A percentile compares a stretch with the other conserved stretches of the same genome.
These are phyloP conservation scores for Zhuliangozyma blackwelliae DNA, from an alignment of 1,139 yeast species.

Conservation along the genomic window DNA sequence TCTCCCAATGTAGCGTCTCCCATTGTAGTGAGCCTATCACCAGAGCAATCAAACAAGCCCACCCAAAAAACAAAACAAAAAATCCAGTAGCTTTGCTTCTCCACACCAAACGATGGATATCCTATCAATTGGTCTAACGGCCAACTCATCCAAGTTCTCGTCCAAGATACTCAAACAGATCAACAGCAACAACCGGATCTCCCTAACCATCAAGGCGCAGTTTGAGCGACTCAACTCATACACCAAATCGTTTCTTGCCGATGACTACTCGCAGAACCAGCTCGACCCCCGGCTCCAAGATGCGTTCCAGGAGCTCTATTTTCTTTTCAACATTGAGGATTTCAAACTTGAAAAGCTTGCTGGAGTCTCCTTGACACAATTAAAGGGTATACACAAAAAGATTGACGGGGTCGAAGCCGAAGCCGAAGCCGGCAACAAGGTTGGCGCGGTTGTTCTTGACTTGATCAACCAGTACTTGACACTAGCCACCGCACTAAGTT, in stretches of 20 bases:
- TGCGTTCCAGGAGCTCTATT: constrained; percentile 22
- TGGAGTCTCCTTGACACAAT: constrained; percentile 11
- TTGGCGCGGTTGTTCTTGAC: constrained; percentile 8
- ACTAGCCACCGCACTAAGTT: constrained; percentile 22
- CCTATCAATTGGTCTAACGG: constrained; percentile 11
- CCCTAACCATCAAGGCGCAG: constrained; percentile 8
- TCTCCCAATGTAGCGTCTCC: too few relatives aligned
- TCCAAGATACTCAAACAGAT: constrained; percentile 9
- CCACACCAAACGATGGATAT: constrained; percentile 12
- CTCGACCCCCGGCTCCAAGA: constrained; percentile 22
- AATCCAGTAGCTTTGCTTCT: too few relatives aligned
- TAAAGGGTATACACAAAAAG: constrained; percentile 10
- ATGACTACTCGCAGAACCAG: constrained; percentile 14
- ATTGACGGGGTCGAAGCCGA: constrained; percentile 1
- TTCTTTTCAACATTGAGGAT: constrained; percentile 20
- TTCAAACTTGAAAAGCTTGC: constrained; percentile 18
- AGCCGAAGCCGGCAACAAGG: neutral
- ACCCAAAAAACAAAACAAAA: too few relatives aligned
- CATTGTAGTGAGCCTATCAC: too few relatives aligned
- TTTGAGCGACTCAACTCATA: constrained; percentile 8
- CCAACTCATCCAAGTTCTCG: constrained; percentile 7
- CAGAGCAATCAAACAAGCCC: too few relatives aligned
- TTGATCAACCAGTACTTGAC: constrained; percentile 23
- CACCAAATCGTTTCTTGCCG: constrained; percentile 11
- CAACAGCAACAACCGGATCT: constrained; percentile 12